Evolutionary conservation across 1,139 yeast genomes (phyloP).

Genomic region (Cylindricascospora bacillispora): DNA sequence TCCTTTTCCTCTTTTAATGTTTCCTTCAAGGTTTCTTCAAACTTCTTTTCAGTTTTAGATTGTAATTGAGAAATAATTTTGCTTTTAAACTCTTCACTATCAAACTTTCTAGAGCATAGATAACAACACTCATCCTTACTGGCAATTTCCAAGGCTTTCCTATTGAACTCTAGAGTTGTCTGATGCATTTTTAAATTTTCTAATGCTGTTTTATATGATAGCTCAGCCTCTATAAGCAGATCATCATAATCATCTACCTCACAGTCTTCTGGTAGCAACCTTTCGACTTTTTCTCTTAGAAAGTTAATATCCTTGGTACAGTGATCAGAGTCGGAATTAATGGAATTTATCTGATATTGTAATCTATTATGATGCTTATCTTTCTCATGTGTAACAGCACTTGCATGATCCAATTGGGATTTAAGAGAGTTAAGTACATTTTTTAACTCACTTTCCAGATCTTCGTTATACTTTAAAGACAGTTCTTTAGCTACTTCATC

Average conservation of each 20-base stretch:
- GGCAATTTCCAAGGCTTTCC: constrained; percentile 52
- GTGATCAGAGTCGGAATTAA: neutral
- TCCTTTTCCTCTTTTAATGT: constrained; percentile 32
- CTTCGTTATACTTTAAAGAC: constrained; percentile 7
- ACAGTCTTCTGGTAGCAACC: constrained; percentile 30
- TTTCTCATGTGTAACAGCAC: constrained; percentile 7
- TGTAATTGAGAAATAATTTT: constrained; percentile 27
- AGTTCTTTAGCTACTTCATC: constrained; percentile 7
- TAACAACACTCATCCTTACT: constrained; percentile 43
- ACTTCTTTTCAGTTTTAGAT: constrained; percentile 22
- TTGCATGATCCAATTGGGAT: constrained; percentile 8
- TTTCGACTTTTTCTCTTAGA: constrained; percentile 10
- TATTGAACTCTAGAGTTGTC: constrained; percentile 52
- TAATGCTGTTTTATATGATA: constrained; percentile 43
- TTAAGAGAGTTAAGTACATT: constrained; percentile 12
- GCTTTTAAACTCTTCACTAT: constrained; percentile 25
- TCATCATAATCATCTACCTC: constrained; percentile 39
- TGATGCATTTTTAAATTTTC: constrained; percentile 53
- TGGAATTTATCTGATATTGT: neutral
- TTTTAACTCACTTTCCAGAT: constrained; percentile 15
- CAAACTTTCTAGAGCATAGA: constrained; percentile 53
- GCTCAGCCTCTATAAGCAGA: constrained; percentile 43
- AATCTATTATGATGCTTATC: constrained; percentile 1
- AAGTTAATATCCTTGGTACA: neutral
- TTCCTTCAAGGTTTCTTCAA: constrained; percentile 18